Base-by-base conservation (phyloP, 192 early-diverging fungal genomes). In the Helicostylum pulchrum region DNA sequence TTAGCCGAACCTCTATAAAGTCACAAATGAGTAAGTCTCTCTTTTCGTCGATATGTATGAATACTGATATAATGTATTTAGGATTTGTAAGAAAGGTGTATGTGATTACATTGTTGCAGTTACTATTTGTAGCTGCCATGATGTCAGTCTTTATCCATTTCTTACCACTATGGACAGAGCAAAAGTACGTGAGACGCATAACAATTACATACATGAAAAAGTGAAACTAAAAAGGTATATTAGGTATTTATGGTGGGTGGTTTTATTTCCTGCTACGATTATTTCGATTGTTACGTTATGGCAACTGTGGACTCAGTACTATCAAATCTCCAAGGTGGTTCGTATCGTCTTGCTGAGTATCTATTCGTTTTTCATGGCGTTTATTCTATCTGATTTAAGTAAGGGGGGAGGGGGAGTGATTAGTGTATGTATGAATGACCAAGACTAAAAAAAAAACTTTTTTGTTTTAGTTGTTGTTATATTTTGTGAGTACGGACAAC, bases 1-100 rank as follows among this genome's bases (percentile, higher is more conserved):
- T 64, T 9, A 49, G 32, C n/a, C 62, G 50, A 53, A 52, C 50
- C 26, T 43, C 49, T 45, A 30, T 64, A 26, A 42, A 34, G 39
- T 44, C 20, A n/a, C 62, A 64, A 44, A 64, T 64, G 62, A 44
- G 62, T 64, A 53, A 64, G 42, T 52, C 12, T 52, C 11, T 9
- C 12, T 26, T 42, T 15, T 30, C 19, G 26, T 42, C 31, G 1
- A 1, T 23, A 46, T 48, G 2, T 26, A 46, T 44, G 4, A 17
- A n/a, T n/a, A 59, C 4, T 14, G 21, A n/a, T 49, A 9, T 32
- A 34, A 15, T 39, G 7, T 50, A 36, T 53, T 21, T 45, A 64
- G 62, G 21, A 2, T 64, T 64, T 53, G 23, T 64, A 20, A 36
- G 62, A 64, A 64, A 53, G 21, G 62, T 64, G 8, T 64, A 53